Conservation (phyloP, 1,284 basidiomycete genomes). For the Polyporus tsugae region DNA sequence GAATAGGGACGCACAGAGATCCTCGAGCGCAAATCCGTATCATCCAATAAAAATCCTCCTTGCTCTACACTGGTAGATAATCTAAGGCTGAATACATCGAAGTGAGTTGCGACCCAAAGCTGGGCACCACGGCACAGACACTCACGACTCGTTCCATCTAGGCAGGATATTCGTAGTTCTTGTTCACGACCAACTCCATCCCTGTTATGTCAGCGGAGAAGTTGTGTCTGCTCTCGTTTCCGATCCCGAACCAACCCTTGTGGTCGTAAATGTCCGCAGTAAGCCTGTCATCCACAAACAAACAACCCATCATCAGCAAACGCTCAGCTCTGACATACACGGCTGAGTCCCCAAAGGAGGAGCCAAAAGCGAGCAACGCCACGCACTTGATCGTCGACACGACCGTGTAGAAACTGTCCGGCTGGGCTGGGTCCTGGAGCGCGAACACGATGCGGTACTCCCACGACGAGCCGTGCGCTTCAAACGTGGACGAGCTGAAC, state of each 20-base stretch:
- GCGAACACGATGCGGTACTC: conserved; percentile 6
- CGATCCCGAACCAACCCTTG: not conserved
- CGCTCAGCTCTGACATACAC: not conserved
- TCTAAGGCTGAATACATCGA: not conserved
- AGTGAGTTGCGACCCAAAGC: not conserved
- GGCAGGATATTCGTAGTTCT: not conserved
- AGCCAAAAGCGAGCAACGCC: not conserved
- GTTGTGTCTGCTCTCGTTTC: not conserved
- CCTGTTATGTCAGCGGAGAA: not conserved
- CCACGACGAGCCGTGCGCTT: not conserved
- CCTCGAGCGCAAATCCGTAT: too few species aligned
- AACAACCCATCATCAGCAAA: not conserved
- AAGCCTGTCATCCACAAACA: not conserved
- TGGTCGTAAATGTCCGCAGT: not conserved
- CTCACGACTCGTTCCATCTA: not conserved
- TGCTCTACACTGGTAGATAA: not conserved
- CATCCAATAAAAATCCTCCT: too few species aligned
- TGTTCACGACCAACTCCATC: not conserved
- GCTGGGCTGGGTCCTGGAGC: not conserved
- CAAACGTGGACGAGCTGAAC: not conserved
- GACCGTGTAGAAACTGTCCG: not conserved
- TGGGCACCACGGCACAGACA: not conserved
- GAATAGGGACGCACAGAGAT: too few species aligned
- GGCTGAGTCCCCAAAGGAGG: not conserved
- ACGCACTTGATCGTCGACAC: conserved; percentile 5